phyloP scores from a whole-genome alignment of 345 rosid species.

The Luvunga scandens region DNA sequence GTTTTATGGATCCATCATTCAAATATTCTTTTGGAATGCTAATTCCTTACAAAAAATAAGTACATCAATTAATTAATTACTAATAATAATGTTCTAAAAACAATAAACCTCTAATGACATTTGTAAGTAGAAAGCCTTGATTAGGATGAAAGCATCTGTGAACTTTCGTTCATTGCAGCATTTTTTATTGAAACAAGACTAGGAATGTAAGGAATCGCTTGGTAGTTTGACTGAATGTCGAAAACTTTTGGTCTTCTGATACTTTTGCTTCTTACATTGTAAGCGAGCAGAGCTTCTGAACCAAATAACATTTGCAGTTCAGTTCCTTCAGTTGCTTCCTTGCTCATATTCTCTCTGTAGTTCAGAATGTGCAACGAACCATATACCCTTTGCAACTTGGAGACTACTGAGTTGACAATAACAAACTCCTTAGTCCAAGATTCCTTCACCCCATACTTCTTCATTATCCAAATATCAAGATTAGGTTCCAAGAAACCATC shows the following conservation, averaged over 20 bases:
- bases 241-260: neutral
- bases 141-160: neutral
- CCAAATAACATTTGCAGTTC: slow-evolving; percentile 15
- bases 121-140: slow-evolving; percentile 25
- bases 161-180: neutral
- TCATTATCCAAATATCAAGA: slow-evolving; percentile 29
- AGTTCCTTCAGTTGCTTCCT: slow-evolving; percentile 26
- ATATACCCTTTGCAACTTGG: slow-evolving; percentile 17
- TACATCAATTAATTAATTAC: no score
- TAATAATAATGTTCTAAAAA: no score
- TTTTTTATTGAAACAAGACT: slow-evolving; percentile 11
- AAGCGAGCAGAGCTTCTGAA: slow-evolving; percentile 21
- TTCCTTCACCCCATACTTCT: slow-evolving; percentile 24
- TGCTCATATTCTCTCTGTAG: neutral
- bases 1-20: no score
- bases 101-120: neutral
- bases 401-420: slow-evolving; percentile 4
- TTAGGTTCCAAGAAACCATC: slow-evolving; percentile 19
- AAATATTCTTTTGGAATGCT: no score
- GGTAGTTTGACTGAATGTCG: neutral
- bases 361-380: slow-evolving; percentile 7
- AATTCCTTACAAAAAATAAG: no score
- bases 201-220: slow-evolving; percentile 28
- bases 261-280: slow-evolving; percentile 26
- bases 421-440: slow-evolving; percentile 31